phyloP scores from a whole-genome alignment of 306 rosid species.

The Glycine tomentella region DNA sequence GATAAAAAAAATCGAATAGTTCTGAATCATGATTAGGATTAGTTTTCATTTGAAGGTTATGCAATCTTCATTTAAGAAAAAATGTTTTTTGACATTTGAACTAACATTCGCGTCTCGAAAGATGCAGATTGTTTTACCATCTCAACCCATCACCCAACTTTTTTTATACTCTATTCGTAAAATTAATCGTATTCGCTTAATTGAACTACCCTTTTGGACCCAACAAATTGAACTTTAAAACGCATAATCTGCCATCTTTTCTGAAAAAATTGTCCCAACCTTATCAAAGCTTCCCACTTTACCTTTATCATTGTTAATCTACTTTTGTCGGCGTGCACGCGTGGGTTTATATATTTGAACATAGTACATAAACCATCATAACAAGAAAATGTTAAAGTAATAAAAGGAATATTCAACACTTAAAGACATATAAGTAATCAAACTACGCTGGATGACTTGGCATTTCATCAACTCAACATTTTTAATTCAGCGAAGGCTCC shows the following conservation, averaged over 20 bases:
- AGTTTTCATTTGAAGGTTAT: background rate
- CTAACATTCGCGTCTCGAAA: background rate
- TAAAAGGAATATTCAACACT: constrained; percentile 1
- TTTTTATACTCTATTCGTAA: background rate
- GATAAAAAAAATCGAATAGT: too few species aligned
- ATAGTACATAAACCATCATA: constrained; percentile 11
- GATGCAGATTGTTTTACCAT: background rate
- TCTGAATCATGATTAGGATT: background rate
- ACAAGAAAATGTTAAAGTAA: background rate
- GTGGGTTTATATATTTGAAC: constrained; percentile 28
- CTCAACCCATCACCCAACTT: background rate
- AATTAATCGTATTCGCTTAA: background rate
- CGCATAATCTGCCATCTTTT: constrained; percentile 36
- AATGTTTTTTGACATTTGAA: background rate
- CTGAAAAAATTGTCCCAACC: constrained; percentile 8
- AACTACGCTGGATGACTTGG: constrained; percentile 37
- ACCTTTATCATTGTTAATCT: constrained; percentile 6
- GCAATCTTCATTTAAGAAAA: background rate
- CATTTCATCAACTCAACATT: constrained; percentile 42
- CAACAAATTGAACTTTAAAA: constrained; percentile 10
- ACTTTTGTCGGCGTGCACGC: constrained; percentile 48
- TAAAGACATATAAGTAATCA: background rate
- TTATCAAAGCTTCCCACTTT: constrained; percentile 7
- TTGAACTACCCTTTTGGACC: background rate
- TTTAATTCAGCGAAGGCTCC: constrained; percentile 1